Base-by-base conservation (phyloP, 1,284 basidiomycete genomes). In the Amylostereum chailletii region DNA sequence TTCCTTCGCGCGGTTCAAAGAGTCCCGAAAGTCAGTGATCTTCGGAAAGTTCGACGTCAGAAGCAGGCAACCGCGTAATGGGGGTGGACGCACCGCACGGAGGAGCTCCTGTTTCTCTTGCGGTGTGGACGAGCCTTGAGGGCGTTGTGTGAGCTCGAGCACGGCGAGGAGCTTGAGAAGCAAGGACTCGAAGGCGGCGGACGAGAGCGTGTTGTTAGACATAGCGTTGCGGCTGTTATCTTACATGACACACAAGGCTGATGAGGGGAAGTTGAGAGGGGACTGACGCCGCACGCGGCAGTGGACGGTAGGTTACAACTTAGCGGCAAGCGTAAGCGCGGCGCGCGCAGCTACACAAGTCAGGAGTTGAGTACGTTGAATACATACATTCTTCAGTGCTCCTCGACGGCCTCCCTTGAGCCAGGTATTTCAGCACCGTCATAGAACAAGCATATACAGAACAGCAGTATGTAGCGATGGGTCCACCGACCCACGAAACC, bases 21-120 rank as follows among this genome's bases (percentile, higher is more conserved):
- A 61, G 49, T 67, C 74, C 56, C 78, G 83, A 63, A 83, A 80
- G 29, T 81, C 76, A 52, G 79, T 83, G 9, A 83, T 83, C 83
- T 86, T 52, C 8, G 34, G 4, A 34, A 9, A 41, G 29, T 40
- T 46, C 7, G 36, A 8, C 36, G n/a, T n/a, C 7, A 37, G n/a
- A 37, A 37, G 36, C 7, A 37, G n/a, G 36, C 36, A 33, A 29
- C 9, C n/a, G 27, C 5, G 30, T 42, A 32, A 33, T 10, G 6
- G 9, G 7, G 7, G 2, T 5, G 34, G 10, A 68, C 75, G 50
- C 45, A 84, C 83, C 33, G 81, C 76, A 53, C 81, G 75, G 5
- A 85, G 67, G 6, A 86, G 67, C n/a, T 74, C 71, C 55, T 83
- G 81, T 56, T 75, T 83, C 26, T 74, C 72, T 54, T 80, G 74